Conservation (phyloP, 768 basidiomycete species). For the Dacryopinax spathularia region DNA sequence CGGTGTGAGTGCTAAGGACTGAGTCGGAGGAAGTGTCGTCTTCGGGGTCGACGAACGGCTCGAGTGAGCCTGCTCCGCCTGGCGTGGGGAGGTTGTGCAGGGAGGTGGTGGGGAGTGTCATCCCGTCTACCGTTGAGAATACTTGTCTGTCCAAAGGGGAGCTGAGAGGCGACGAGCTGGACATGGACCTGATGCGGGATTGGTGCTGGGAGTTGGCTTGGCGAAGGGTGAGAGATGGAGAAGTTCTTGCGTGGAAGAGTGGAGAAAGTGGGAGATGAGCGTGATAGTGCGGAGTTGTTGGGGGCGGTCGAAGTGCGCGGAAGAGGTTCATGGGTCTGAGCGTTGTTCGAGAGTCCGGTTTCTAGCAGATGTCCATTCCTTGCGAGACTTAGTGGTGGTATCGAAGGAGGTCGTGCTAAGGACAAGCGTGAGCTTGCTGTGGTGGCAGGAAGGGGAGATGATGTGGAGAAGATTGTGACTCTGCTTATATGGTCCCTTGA, state of each 20-base stretch:
- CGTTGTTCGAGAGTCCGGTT: neutral
- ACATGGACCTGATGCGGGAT: neutral
- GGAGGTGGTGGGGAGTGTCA: neutral
- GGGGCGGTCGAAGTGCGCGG: neutral
- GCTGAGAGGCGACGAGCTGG: neutral
- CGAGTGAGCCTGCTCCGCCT: neutral
- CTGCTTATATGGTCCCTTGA: too few relatives aligned
- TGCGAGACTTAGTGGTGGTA: too few relatives aligned
- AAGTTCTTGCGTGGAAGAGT: neutral
- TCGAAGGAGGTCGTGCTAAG: too few relatives aligned
- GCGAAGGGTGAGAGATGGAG: neutral
- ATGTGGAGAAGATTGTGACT: too few relatives aligned
- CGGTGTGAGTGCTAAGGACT: too few relatives aligned
- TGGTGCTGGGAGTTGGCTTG: neutral
- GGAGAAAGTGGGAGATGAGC: neutral
- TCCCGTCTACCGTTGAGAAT: neutral
- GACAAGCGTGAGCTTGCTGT: too few relatives aligned
- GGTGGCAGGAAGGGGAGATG: too few relatives aligned
- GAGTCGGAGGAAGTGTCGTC: too few relatives aligned
- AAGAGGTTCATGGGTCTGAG: neutral
- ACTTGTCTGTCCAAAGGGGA: neutral
- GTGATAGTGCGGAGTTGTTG: neutral
- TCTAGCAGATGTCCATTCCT: too few relatives aligned
- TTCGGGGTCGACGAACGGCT: neutral
- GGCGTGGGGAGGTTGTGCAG: neutral